phyloP scores from a whole-genome alignment of 2,329 filamentous ascomycete species.

The Cercospora beticola region DNA sequence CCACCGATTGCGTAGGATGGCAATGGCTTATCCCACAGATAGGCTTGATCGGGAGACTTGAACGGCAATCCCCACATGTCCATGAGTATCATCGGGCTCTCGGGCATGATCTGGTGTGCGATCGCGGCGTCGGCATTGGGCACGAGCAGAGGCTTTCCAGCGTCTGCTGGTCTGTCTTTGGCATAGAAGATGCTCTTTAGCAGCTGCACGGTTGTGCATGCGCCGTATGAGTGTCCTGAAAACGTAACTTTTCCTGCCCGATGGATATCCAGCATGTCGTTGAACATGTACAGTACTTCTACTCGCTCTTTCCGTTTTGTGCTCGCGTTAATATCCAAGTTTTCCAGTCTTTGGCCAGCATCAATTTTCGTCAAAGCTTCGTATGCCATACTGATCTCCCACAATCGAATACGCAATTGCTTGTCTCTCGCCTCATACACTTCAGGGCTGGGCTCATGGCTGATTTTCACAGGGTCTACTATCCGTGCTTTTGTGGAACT shows the following conservation, averaged over 20 bases:
- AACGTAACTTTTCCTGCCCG: constrained; percentile 72
- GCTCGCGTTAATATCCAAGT: constrained; percentile 47
- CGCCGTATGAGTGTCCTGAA: constrained; percentile 79
- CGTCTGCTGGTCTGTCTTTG: constrained; percentile 36
- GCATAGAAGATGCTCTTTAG: constrained; percentile 76
- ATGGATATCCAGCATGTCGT: constrained; percentile 63
- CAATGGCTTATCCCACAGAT: constrained; percentile 70
- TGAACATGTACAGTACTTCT: constrained; percentile 59
- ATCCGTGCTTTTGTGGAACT: constrained; percentile 42
- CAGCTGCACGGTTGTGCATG: constrained; percentile 70
- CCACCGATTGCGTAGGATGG: constrained; percentile 62
- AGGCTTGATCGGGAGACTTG: constrained; percentile 59
- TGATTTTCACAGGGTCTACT: constrained; percentile 48
- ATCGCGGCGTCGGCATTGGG: constrained; percentile 59
- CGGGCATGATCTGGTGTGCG: constrained; percentile 64
- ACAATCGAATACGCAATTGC: constrained; percentile 72
- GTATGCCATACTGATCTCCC: constrained; percentile 73
- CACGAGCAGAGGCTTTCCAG: constrained; percentile 60
- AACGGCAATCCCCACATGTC: constrained; percentile 81
- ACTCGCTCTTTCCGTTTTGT: constrained; percentile 38
- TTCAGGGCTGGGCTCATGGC: constrained; percentile 62
- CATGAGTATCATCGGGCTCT: constrained; percentile 66
- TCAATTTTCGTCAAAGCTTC: constrained; percentile 69
- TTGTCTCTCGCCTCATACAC: constrained; percentile 66
- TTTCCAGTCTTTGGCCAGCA: constrained; percentile 48